Conservation (phyloP, 306 rosid genomes). For the Canavalia gladiata region DNA sequence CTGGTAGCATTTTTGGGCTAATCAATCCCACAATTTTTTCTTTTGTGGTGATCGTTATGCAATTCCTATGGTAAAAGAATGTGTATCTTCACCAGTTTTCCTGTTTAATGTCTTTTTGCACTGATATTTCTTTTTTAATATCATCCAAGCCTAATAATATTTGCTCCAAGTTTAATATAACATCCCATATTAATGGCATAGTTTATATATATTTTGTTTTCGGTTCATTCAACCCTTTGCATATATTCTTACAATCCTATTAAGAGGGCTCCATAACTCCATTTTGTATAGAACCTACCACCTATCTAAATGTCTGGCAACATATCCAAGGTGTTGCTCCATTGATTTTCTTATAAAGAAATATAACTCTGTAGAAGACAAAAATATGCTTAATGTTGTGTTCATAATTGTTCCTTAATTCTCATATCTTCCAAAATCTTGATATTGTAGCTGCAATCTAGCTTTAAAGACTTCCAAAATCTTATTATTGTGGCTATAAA, state of each 20-base stretch:
- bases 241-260: neutral
- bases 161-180: neutral
- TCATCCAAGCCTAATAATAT: neutral
- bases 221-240: neutral
- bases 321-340: neutral
- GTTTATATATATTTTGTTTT: neutral
- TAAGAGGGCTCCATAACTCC: neutral
- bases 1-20: conserved; percentile 51
- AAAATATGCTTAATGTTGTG: no score
- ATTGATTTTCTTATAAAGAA: no score
- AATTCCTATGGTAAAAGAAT: conserved; percentile 46
- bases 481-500: no score
- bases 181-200: neutral
- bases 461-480: no score
- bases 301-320: neutral
- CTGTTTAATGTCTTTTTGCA: neutral
- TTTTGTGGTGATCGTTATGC: conserved; percentile 54
- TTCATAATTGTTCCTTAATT: no score
- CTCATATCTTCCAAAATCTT: no score
- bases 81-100: conserved; percentile 41
- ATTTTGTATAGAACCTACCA: neutral
- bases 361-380: no score
- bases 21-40: conserved; percentile 48
- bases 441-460: no score
- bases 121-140: neutral